Conservation (phyloP, 306 rosid genomes). For the Vigna radiata region DNA sequence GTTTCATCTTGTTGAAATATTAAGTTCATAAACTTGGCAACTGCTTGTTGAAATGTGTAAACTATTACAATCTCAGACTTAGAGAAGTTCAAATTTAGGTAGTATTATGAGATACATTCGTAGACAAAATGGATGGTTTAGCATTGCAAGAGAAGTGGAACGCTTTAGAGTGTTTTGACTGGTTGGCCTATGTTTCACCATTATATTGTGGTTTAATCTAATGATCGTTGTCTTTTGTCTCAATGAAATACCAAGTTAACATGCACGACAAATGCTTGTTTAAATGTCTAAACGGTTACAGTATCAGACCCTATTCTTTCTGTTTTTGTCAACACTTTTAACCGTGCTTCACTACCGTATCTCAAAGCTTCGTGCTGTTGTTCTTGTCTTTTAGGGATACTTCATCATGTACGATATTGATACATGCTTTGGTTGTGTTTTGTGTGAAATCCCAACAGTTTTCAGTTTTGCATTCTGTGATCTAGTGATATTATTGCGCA, state of each 20-base stretch:
- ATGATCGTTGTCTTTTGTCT: background rate
- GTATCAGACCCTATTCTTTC: background rate
- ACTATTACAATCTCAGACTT: too few relatives aligned
- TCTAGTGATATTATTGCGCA: background rate
- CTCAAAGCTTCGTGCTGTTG: background rate
- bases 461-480: background rate
- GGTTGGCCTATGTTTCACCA: background rate
- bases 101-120: background rate
- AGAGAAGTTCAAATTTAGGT: too few relatives aligned
- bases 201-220: background rate
- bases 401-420: background rate
- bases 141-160: background rate
- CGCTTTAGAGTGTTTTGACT: background rate
- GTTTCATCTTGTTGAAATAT: too few relatives aligned
- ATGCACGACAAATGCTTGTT: conserved; percentile 28
- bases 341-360: background rate
- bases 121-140: conserved; percentile 1
- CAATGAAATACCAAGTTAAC: conserved; percentile 18
- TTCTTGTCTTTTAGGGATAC: background rate
- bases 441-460: background rate
- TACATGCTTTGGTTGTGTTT: conserved; percentile 21
- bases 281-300: conserved; percentile 26
- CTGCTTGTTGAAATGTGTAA: too few relatives aligned
- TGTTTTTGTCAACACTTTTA: background rate
- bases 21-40: too few relatives aligned